Evolutionary conservation across 768 basidiomycete species (phyloP).

Genomic region (Asterophora parasitica): DNA sequence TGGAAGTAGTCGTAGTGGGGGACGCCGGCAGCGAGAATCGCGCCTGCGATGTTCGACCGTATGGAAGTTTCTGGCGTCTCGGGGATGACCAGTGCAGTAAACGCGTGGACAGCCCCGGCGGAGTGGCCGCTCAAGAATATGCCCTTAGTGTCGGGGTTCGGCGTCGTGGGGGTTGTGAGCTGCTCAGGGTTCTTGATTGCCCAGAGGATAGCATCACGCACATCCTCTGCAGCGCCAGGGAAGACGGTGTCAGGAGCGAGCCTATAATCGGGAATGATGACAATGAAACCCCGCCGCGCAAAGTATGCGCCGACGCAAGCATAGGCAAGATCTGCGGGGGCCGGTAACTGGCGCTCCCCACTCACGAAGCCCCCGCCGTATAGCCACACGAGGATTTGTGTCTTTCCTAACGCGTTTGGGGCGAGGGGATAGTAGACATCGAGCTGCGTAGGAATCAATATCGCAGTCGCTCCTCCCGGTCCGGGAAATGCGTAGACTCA

Average conservation of each 20-base stretch:
- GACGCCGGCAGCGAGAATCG: constrained; percentile 42
- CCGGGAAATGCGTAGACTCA: constrained; percentile 21
- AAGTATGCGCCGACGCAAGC: constrained; percentile 59
- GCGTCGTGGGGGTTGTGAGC: constrained; percentile 24
- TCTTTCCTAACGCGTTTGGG: constrained; percentile 21
- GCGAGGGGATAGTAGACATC: constrained; percentile 59
- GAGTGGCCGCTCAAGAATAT: constrained; percentile 58
- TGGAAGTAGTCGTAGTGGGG: constrained; percentile 32
- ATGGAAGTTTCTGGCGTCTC: constrained; percentile 26
- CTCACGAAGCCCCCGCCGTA: constrained; percentile 63
- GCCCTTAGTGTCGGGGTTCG: constrained; percentile 33
- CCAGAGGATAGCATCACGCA: constrained; percentile 59
- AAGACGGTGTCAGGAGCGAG: constrained; percentile 54
- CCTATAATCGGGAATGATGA: constrained; percentile 67
- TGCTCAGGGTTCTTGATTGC: constrained; percentile 31
- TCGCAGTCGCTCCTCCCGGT: background rate
- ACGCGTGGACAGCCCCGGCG: constrained; percentile 49
- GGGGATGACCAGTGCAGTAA: constrained; percentile 38
- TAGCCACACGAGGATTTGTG: constrained; percentile 55
- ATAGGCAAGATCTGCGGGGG: constrained; percentile 48
- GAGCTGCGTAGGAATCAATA: constrained; percentile 33
- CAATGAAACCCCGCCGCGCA: constrained; percentile 52
- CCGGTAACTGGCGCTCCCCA: constrained; percentile 44
- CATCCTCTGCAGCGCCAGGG: constrained; percentile 51
- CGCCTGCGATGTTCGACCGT: constrained; percentile 36